phyloP scores from a whole-genome alignment of 495 filamentous ascomycete species.

The Cenococcum geophilum region DNA sequence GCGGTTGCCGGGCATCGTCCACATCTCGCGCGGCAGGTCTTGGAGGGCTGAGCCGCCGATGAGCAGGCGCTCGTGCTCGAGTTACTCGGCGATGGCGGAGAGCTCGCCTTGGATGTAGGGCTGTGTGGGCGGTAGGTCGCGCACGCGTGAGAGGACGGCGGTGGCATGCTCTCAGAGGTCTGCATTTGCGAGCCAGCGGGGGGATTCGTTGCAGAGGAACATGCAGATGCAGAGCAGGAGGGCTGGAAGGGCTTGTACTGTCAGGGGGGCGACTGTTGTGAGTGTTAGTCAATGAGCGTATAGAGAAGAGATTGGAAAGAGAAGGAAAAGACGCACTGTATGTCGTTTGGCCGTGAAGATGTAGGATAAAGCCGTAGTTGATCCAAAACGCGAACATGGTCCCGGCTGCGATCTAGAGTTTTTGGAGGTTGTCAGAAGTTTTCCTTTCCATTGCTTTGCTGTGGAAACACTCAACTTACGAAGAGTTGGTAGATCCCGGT shows the following conservation, averaged over 20 bases:
- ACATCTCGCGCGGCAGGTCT: constrained; percentile 67
- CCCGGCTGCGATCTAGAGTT: constrained; percentile 45
- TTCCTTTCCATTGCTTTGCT: too few relatives aligned
- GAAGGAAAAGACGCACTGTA: constrained; percentile 37
- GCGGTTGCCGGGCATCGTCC: constrained; percentile 58
- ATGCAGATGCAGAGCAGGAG: constrained; percentile 54
- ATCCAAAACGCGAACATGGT: constrained; percentile 65
- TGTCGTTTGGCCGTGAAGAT: constrained; percentile 47
- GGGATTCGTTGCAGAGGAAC: constrained; percentile 60
- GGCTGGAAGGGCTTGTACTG: constrained; percentile 61
- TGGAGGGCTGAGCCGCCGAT: constrained; percentile 55
- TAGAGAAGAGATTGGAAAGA: not conserved
- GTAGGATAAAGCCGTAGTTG: constrained; percentile 54
- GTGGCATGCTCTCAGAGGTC: constrained; percentile 66
- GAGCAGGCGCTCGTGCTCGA: constrained; percentile 63
- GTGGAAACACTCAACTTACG: not conserved
- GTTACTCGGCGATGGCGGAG: constrained; percentile 57
- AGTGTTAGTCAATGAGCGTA: not conserved
- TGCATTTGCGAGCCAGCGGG: constrained; percentile 62
- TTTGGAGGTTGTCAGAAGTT: too few relatives aligned
- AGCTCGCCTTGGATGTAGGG: constrained; percentile 62
- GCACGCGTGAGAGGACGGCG: constrained; percentile 49
- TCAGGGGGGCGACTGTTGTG: constrained; percentile 54
- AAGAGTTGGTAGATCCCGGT: constrained; percentile 69
- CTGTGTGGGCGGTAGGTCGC: constrained; percentile 49